A percentile compares a stretch with the other conserved stretches of the same genome.
Evolutionary conservation across 164 flowering plant genomes (phyloP).

Genomic region (Nymphaea colorata): DNA sequence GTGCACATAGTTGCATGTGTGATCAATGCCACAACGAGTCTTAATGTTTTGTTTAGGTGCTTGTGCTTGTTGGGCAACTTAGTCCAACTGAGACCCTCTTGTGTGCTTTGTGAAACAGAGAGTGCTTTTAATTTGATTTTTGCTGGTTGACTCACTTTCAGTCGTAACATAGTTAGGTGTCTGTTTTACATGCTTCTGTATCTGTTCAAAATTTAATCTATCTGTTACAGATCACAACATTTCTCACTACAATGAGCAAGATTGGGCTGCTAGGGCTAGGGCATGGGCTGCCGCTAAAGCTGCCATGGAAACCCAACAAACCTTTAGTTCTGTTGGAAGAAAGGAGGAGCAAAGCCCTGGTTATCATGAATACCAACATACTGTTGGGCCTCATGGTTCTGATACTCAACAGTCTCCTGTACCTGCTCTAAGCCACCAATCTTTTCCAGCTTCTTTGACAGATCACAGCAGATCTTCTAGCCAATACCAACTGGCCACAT

Average conservation of each 20-base stretch:
- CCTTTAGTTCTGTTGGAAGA: slow-evolving; percentile 26
- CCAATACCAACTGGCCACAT: slow-evolving; percentile 26
- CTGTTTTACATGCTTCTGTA: not conserved
- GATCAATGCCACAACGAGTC: too few relatives aligned
- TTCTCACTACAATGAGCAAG: slow-evolving; percentile 63
- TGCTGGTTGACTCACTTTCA: not conserved
- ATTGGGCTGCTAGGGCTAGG: slow-evolving; percentile 89
- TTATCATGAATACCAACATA: slow-evolving; percentile 34
- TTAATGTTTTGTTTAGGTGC: too few relatives aligned
- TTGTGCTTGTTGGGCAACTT: too few relatives aligned
- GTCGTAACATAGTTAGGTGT: not conserved
- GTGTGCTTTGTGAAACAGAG: too few relatives aligned
- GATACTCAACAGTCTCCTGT: slow-evolving; percentile 34
- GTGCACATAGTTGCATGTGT: too few relatives aligned
- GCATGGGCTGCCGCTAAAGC: slow-evolving; percentile 86
- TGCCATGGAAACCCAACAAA: slow-evolving; percentile 54
- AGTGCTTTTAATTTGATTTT: too few relatives aligned
- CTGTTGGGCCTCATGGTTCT: slow-evolving; percentile 32
- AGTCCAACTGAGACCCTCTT: too few relatives aligned
- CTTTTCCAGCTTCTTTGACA: slow-evolving; percentile 25
- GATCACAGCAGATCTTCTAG: slow-evolving; percentile 18
- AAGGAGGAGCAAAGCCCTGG: slow-evolving; percentile 38
- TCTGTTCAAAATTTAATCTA: not conserved
- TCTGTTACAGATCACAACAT: slow-evolving; percentile 12
- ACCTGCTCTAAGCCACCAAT: slow-evolving; percentile 40